Evolutionary conservation across 352 stramenopile species (phyloP).

Genomic region (Phytophthora europaea): DNA sequence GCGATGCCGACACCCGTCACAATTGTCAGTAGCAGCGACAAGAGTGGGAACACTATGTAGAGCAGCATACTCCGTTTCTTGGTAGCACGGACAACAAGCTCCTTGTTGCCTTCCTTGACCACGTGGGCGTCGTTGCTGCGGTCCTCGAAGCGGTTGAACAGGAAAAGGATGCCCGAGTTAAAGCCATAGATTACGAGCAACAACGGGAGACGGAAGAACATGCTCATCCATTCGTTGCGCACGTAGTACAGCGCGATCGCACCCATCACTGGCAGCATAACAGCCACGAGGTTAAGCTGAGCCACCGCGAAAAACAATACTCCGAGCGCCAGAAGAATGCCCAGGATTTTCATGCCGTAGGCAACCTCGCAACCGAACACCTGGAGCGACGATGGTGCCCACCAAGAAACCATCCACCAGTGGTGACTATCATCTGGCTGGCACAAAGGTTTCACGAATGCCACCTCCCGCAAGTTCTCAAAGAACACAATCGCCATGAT

Average conservation of each 20-base stretch:
- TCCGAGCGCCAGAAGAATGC: constrained; percentile 52
- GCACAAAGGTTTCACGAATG: constrained; percentile 72
- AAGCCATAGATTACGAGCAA: constrained; percentile 79
- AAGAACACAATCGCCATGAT: constrained; percentile 85
- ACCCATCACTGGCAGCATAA: constrained; percentile 59
- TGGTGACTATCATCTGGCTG: constrained; percentile 52
- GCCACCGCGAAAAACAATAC: constrained; percentile 66
- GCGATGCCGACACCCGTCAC: constrained; percentile 75
- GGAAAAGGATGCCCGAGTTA: constrained; percentile 69
- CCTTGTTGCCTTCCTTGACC: constrained; percentile 28
- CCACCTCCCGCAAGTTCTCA: constrained; percentile 69
- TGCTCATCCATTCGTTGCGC: constrained; percentile 84
- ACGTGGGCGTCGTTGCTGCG: constrained; percentile 25
- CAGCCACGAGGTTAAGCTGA: constrained; percentile 72
- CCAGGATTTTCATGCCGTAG: constrained; percentile 76
- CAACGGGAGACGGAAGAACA: constrained; percentile 76
- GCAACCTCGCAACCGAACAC: constrained; percentile 73
- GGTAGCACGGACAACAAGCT: constrained; percentile 25
- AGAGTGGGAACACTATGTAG: constrained; percentile 73
- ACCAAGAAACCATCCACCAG: constrained; percentile 69
- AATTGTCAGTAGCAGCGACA: constrained; percentile 67
- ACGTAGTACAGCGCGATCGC: constrained; percentile 69
- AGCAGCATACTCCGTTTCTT: constrained; percentile 54
- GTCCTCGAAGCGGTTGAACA: constrained; percentile 55
- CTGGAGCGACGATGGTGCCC: constrained; percentile 63